Evolutionary conservation across 2,329 filamentous ascomycete species (phyloP).

Genomic region (Alternaria novae-zelandiae): DNA sequence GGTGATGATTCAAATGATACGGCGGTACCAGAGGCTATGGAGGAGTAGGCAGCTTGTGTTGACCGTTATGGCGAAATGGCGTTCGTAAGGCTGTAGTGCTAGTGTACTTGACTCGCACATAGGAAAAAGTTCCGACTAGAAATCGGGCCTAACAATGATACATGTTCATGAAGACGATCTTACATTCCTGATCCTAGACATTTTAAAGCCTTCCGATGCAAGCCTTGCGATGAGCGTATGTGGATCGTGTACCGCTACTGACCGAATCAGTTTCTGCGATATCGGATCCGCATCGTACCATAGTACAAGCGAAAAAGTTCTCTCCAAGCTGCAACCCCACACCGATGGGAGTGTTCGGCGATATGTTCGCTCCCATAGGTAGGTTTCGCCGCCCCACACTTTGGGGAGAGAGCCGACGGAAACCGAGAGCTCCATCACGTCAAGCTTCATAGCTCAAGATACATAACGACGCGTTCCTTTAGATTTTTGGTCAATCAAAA

Average conservation of each 20-base stretch:
- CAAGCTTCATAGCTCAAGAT: constrained; percentile 24
- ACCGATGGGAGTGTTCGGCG: constrained; percentile 12
- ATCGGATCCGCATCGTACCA: constrained; percentile 34
- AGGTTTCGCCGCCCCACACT: constrained; percentile 25
- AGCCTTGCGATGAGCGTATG: constrained; percentile 7
- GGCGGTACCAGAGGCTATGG: constrained; percentile 48
- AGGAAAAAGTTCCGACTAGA: constrained; percentile 10
- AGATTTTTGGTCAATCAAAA: neutral
- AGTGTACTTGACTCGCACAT: constrained; percentile 5
- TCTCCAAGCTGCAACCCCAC: constrained; percentile 2
- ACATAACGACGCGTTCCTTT: constrained; percentile 26
- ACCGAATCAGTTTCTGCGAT: constrained; percentile 24
- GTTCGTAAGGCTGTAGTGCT: constrained; percentile 7
- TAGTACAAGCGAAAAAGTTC: constrained; percentile 5
- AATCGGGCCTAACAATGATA: constrained; percentile 22
- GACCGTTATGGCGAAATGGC: constrained; percentile 12
- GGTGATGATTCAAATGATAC: constrained; percentile 63
- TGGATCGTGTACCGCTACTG: constrained; percentile 24
- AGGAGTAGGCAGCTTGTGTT: constrained; percentile 26
- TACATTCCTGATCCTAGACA: neutral
- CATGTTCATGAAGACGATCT: neutral
- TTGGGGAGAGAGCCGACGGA: constrained; percentile 30
- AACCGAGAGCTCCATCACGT: constrained; percentile 21
- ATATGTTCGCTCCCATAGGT: constrained; percentile 10
- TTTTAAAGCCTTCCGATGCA: constrained; percentile 8